These are phyloP conservation scores for Allium sativum DNA, from an alignment of 106 monocot species.

Conservation along the genomic window DNA sequence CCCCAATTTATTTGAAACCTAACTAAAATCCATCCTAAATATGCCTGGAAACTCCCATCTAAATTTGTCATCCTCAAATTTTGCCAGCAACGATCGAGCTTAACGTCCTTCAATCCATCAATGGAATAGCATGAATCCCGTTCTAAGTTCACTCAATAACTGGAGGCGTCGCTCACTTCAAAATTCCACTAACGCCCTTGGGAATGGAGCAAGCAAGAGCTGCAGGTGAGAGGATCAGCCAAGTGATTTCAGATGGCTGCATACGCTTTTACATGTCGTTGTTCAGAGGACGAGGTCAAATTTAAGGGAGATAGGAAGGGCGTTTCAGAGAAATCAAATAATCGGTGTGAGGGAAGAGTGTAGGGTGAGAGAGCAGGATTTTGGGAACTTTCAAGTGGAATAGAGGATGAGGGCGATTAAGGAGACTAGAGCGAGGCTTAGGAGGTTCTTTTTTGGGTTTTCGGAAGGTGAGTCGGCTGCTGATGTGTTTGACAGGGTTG, in stretches of 20 bases:
- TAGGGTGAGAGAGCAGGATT: conserved; percentile 86
- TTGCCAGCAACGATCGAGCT: too few species aligned
- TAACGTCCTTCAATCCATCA: too few species aligned
- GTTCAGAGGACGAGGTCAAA: conserved; percentile 71
- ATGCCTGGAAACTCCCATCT: too few species aligned
- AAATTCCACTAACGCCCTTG: conserved; percentile 54
- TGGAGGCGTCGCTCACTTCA: conserved; percentile 76
- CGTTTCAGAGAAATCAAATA: conserved; percentile 42
- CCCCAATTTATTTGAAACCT: too few species aligned
- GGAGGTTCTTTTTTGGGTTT: conserved; percentile 97
- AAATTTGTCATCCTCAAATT: too few species aligned
- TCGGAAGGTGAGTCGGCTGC: conserved; percentile 96
- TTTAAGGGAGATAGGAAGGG: conserved; percentile 59
- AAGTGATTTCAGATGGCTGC: conserved; percentile 18
- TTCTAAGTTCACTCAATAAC: too few species aligned
- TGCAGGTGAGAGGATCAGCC: conserved; percentile 31
- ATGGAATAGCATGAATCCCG: too few species aligned
- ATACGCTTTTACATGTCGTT: conserved; percentile 83
- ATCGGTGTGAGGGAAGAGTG: conserved; percentile 87
- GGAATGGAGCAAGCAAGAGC: conserved; percentile 64
- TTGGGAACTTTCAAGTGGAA: conserved; percentile 93
- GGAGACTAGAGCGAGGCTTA: conserved; percentile 61
- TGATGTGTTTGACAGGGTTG: conserved; percentile 85
- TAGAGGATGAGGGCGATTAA: conserved; percentile 78
- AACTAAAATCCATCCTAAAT: too few species aligned